Percentiles rank a stretch among this genome's conserved stretches.
Conservation (phyloP, 805 yeast genomes). For the Hanseniaspora mollemarum region DNA sequence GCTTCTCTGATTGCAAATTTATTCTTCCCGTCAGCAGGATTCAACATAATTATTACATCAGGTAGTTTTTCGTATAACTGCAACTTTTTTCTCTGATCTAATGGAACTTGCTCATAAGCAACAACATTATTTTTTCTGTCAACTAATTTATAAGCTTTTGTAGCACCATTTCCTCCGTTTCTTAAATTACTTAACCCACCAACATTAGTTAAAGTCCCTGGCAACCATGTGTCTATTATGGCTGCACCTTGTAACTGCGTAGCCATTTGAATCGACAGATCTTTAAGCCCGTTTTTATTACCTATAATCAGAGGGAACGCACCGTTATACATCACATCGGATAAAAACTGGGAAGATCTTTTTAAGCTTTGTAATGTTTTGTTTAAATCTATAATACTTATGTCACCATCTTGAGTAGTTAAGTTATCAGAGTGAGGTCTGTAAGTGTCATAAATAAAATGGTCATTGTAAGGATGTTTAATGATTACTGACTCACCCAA, state of each 20-base stretch:
- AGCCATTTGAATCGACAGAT: constrained; percentile 71
- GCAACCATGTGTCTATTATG: constrained; percentile 79
- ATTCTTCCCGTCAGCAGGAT: constrained; percentile 65
- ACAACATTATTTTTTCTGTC: constrained; percentile 24
- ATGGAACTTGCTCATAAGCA: constrained; percentile 65
- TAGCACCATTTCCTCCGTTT: background rate
- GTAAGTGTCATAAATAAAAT: constrained; percentile 76
- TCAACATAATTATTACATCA: constrained; percentile 73
- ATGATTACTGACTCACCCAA: constrained; percentile 78
- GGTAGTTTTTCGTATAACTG: constrained; percentile 53
- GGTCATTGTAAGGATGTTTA: constrained; percentile 73
- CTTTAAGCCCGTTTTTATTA: constrained; percentile 63
- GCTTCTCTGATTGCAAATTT: constrained; percentile 74
- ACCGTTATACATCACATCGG: constrained; percentile 71
- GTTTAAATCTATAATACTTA: constrained; percentile 82
- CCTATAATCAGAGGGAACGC: constrained; percentile 82
- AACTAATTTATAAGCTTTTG: constrained; percentile 3
- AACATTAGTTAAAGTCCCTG: constrained; percentile 85
- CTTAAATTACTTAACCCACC: constrained; percentile 27
- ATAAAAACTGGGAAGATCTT: constrained; percentile 74
- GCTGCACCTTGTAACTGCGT: constrained; percentile 65
- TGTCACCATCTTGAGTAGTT: constrained; percentile 34
- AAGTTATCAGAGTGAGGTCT: constrained; percentile 28
- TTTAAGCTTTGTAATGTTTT: constrained; percentile 65
- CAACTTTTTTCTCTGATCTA: constrained; percentile 55